Percentiles rank a stretch among this genome's conserved stretches.
Evolutionary conservation across 2,329 filamentous ascomycete species (phyloP).

Genomic region (Leptographium radiaticola): DNA sequence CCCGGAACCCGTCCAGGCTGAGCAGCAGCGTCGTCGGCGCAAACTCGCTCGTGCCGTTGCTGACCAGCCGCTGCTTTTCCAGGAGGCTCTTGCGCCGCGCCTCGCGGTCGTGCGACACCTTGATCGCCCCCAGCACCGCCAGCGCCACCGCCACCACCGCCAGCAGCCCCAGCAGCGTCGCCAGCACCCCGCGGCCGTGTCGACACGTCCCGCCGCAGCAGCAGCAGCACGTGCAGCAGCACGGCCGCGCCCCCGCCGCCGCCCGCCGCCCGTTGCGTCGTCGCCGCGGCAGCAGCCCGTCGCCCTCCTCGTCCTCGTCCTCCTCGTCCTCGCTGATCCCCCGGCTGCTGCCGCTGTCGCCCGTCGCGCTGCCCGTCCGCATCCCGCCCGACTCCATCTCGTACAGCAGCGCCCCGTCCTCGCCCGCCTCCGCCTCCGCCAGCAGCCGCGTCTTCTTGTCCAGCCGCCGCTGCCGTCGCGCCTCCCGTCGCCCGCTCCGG

Average conservation of each 20-base stretch:
- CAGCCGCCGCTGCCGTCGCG: slow-evolving; percentile 34
- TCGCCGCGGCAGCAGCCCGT: no score
- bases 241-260: slow-evolving; percentile 17
- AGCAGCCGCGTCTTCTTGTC: slow-evolving; percentile 40
- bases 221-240: background rate
- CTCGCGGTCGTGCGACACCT: slow-evolving; percentile 31
- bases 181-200: slow-evolving; percentile 35
- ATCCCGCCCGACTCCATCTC: slow-evolving; percentile 77
- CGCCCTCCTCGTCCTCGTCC: no score
- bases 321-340: no score
- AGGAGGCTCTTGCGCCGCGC: background rate
- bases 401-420: slow-evolving; percentile 69
- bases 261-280: slow-evolving; percentile 10
- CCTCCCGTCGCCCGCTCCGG: slow-evolving; percentile 31
- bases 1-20: slow-evolving; percentile 89
- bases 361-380: slow-evolving; percentile 51
- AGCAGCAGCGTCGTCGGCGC: slow-evolving; percentile 86
- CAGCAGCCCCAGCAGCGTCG: slow-evolving; percentile 26
- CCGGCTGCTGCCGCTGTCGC: slow-evolving; percentile 20
- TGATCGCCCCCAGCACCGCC: slow-evolving; percentile 44
- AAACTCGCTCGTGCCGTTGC: slow-evolving; percentile 83
- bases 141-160: slow-evolving; percentile 42
- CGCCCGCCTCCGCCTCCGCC: slow-evolving; percentile 43
- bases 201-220: slow-evolving; percentile 26
- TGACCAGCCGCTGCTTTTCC: slow-evolving; percentile 23